Evolutionary conservation across 108 stramenopile species (phyloP), one percentile per base, ranked within the genome.

Genomic region (Nitzschia sp.): DNA sequence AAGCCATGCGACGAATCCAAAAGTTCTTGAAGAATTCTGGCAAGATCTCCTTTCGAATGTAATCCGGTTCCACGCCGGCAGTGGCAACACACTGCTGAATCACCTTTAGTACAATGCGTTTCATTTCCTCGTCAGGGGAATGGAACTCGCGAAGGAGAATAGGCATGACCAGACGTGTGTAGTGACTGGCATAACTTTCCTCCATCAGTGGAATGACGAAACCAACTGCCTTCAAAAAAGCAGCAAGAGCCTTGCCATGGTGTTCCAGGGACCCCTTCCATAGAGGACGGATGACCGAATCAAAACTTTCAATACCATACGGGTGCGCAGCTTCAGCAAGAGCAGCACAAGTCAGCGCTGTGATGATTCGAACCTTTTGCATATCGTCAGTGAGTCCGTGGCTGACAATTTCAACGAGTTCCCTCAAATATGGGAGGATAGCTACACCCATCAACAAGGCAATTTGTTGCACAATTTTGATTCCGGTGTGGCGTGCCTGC

Each of bases 391-490:
- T 86, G 57, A 99, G 77, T 15, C 99, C 97, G 71, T 97, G 92
- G 48, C 90, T 94, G 26, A 98, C 95, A 76, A 97, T 95, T 65
- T 95, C 95, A 11, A 98, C 99, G 52, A 98, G 82, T 55, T 97
- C 92, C 14, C 93, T 77, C 38, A 99, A 77, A 70, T 98, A 96
- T 3, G 99, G 99, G 43, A 98, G 85, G 7, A 99, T 90, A 24
- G 97, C 97, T 70, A 96, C 95, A n/a, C 98, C 98, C 90, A 97
- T 92, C 42, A 99, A 75, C 21, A 98, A 82, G 26, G 99, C 96
- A 72, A 99, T 97, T 77, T 98, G 97, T 78, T 97, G 97, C n/a
- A 99, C 94, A 70, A 98, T 93, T 75, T 99, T 99, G 67, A 97
- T 95, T 20, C 99, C 99, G 8, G 99, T 98, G 68, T 98, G 99